Conservation (phyloP, 768 basidiomycete genomes). For the Mycena rebaudengoi region DNA sequence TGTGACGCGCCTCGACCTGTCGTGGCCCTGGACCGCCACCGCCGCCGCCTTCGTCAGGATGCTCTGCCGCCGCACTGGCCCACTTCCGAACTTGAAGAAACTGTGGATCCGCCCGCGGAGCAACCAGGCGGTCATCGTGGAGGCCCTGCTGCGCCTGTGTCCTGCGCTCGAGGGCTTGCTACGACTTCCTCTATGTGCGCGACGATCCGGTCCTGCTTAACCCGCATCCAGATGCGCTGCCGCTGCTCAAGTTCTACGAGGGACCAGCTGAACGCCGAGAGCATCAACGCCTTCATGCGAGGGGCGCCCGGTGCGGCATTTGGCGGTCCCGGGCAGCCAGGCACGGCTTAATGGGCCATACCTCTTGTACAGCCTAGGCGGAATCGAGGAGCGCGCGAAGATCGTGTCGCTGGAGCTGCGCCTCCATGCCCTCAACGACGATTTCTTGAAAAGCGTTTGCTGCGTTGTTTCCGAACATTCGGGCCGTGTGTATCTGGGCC, state of each 20-base stretch:
- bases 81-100: neutral
- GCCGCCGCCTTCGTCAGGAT: neutral
- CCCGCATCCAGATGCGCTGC: neutral
- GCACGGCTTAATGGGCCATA: neutral
- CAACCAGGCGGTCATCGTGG: neutral
- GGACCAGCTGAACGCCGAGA: neutral
- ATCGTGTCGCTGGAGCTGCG: conserved; percentile 8
- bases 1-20: neutral
- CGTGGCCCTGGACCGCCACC: neutral
- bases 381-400: neutral
- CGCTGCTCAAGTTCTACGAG: neutral
- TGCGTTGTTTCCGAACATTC: neutral
- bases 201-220: neutral
- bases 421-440: neutral
- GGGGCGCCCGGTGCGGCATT: neutral
- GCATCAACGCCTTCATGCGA: neutral
- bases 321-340: neutral
- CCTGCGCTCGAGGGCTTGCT: neutral
- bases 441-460: neutral
- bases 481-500: neutral
- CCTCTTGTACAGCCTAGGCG: neutral
- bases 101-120: neutral
- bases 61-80: neutral
- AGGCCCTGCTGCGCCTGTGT: neutral
- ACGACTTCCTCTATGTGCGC: neutral